Evolutionary conservation across 148 eudicot genomes (phyloP).

Genomic region (Heliamphora exappendiculata): DNA sequence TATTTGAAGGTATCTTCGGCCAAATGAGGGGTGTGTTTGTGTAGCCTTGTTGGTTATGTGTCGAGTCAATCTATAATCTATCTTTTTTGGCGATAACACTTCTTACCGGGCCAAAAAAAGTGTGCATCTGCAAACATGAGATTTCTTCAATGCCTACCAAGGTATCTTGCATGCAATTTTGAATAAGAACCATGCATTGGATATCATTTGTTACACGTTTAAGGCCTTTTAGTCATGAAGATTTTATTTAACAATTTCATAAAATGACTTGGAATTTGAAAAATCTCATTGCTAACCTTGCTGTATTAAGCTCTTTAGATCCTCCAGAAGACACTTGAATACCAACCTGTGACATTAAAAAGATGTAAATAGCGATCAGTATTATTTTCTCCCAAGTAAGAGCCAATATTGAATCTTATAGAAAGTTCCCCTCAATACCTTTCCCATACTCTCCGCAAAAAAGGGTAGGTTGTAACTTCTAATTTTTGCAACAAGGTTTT

Average conservation of each 20-base stretch:
- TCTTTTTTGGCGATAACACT: neutral
- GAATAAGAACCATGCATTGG: neutral
- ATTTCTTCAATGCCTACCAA: neutral
- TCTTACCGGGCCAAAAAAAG: neutral
- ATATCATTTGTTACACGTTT: neutral
- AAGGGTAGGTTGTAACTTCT: slow-evolving; percentile 72
- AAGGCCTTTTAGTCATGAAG: neutral
- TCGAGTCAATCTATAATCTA: neutral
- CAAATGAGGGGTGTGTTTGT: neutral
- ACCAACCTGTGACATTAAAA: slow-evolving; percentile 29
- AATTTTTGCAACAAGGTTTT: slow-evolving; percentile 68
- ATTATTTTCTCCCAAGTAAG: neutral
- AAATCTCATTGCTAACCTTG: slow-evolving; percentile 31
- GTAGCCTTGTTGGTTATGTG: neutral
- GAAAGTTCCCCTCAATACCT: slow-evolving; percentile 28
- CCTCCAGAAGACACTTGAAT: slow-evolving; percentile 17
- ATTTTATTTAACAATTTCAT: neutral
- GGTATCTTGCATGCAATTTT: neutral
- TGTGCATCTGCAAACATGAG: neutral
- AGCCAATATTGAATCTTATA: neutral
- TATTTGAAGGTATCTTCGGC: too few relatives aligned
- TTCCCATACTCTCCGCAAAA: slow-evolving; percentile 37
- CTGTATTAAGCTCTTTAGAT: slow-evolving; percentile 35
- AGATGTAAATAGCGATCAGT: neutral
- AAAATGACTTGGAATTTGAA: neutral